Conservation (phyloP, 495 filamentous ascomycete genomes). For the Aspergillus panamensis region DNA sequence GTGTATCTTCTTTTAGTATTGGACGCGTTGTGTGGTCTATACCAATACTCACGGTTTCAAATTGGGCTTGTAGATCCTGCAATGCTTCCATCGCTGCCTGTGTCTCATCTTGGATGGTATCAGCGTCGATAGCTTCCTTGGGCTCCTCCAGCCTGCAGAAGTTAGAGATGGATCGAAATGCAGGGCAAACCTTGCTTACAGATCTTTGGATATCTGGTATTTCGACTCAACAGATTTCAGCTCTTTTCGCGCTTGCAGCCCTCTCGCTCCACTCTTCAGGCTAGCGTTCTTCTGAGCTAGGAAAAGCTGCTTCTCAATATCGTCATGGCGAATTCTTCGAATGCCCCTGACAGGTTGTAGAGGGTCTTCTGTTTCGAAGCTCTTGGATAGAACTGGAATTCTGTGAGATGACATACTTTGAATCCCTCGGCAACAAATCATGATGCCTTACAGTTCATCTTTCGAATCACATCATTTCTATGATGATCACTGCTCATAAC, state of each 20-base stretch:
- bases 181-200: constrained; percentile 38
- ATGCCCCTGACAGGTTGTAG: constrained; percentile 55
- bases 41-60: constrained; percentile 41
- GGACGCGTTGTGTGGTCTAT: neutral
- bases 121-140: constrained; percentile 51
- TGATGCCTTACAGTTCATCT: constrained; percentile 51
- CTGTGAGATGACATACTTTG: constrained; percentile 2
- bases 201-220: constrained; percentile 49
- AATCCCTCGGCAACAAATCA: neutral
- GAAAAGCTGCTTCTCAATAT: constrained; percentile 58
- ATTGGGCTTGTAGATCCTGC: constrained; percentile 57
- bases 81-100: constrained; percentile 60
- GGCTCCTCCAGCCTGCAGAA: constrained; percentile 48
- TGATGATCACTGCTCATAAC: constrained; percentile 63
- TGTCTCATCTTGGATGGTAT: constrained; percentile 55
- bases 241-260: constrained; percentile 67
- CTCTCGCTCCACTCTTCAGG: constrained; percentile 67
- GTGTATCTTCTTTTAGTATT: neutral
- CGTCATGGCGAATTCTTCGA: constrained; percentile 55
- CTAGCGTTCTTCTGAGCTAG: constrained; percentile 68
- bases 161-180: constrained; percentile 9
- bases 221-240: constrained; percentile 61
- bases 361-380: constrained; percentile 47
- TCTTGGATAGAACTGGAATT: constrained; percentile 39
- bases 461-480: constrained; percentile 53